Percentiles rank a stretch among this genome's conserved stretches.
Conservation (phyloP, 1,284 basidiomycete genomes). For the Calocybe gambosa region DNA sequence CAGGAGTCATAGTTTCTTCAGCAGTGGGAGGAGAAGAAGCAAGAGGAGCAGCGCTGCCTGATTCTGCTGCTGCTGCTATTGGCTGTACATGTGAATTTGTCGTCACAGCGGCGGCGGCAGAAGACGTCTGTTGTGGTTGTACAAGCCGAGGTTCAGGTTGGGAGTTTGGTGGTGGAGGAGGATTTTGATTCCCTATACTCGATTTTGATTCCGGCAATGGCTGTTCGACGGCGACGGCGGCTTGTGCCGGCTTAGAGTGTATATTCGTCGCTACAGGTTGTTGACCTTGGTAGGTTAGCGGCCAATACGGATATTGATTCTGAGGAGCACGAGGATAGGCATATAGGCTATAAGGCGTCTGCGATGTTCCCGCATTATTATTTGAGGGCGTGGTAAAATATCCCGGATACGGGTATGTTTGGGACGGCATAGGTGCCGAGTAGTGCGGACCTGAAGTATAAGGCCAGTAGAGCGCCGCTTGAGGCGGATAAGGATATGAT, state of each 20-base stretch:
- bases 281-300: constrained; percentile 31
- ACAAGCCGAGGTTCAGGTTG: constrained; percentile 6
- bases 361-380: constrained; percentile 13
- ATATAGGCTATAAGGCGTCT: constrained; percentile 24
- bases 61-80: no score
- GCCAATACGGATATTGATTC: constrained; percentile 31
- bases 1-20: constrained; percentile 11
- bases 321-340: constrained; percentile 25
- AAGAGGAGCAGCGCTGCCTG: background rate
- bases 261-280: background rate
- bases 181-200: background rate
- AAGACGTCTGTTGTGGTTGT: background rate
- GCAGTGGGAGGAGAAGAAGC: background rate
- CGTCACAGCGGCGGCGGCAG: background rate
- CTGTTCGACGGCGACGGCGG: no score
- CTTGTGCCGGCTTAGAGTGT: constrained; percentile 3
- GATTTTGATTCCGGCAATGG: background rate
- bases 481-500: constrained; percentile 20
- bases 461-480: constrained; percentile 24
- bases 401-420: constrained; percentile 23
- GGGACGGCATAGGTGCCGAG: constrained; percentile 14
- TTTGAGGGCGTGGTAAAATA: constrained; percentile 22
- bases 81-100: no score
- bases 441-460: constrained; percentile 19
- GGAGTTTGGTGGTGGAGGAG: background rate